A percentile compares a stretch with the other conserved stretches of the same genome.
phyloP scores from a whole-genome alignment of 768 basidiomycete species.

The Mycena metata region DNA sequence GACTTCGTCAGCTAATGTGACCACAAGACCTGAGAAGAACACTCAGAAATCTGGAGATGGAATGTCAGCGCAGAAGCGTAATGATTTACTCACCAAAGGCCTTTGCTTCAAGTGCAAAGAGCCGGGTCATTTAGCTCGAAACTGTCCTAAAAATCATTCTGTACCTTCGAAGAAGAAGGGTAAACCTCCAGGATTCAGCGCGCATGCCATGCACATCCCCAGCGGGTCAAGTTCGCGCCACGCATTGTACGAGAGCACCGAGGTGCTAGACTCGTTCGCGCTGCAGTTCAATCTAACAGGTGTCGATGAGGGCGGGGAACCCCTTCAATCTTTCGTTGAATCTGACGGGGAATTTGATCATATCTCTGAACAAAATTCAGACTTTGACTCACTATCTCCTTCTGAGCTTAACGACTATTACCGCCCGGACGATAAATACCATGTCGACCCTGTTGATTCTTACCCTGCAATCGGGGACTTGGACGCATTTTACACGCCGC shows the following conservation, averaged over 20 bases:
- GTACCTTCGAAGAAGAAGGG: slow-evolving; percentile 2
- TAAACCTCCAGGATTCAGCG: not conserved
- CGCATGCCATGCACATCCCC: not conserved
- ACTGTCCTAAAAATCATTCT: not conserved
- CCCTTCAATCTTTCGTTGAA: not conserved
- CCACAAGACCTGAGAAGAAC: too few species aligned
- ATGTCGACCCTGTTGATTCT: not conserved
- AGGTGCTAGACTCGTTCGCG: not conserved
- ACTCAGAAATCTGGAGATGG: too few species aligned
- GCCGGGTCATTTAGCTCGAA: not conserved
- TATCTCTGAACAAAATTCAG: too few species aligned
- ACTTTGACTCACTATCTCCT: too few species aligned
- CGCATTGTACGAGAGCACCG: not conserved
- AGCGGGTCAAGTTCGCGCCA: not conserved
- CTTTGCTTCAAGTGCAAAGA: not conserved
- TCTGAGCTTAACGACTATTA: too few species aligned
- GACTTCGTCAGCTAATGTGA: not conserved
- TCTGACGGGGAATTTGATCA: too few species aligned
- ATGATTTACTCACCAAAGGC: not conserved
- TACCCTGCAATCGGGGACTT: not conserved
- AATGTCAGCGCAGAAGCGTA: not conserved
- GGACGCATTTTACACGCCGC: not conserved
- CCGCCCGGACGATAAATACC: too few species aligned
- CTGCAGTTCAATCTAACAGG: not conserved
- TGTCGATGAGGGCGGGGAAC: slow-evolving; percentile 6